Conservation (phyloP, 1,139 yeast genomes). For the Blastobotrys arbuscula region DNA sequence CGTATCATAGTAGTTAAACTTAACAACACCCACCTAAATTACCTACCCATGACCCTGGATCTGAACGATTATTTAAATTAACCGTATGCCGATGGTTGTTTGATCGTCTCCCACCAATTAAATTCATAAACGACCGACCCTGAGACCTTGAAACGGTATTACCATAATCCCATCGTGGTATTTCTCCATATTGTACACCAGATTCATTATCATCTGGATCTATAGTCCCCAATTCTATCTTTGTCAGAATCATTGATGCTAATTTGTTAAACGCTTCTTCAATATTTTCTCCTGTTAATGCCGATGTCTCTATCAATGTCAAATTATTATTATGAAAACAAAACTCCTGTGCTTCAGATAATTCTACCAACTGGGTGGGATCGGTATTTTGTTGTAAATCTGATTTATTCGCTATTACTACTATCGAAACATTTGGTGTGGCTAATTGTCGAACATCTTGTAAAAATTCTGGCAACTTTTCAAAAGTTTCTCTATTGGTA, state of each 20-base stretch:
- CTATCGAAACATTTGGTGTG: slow-evolving; percentile 38
- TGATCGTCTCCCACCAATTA: slow-evolving; percentile 14
- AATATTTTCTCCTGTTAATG: slow-evolving; percentile 56
- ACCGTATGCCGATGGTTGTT: background rate
- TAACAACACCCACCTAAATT: background rate
- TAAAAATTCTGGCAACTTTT: slow-evolving; percentile 43
- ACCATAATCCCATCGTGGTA: slow-evolving; percentile 34
- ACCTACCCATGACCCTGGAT: background rate
- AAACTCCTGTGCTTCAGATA: slow-evolving; percentile 35
- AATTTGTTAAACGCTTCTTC: slow-evolving; percentile 51
- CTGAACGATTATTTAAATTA: background rate
- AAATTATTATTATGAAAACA: slow-evolving; percentile 31
- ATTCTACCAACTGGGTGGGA: slow-evolving; percentile 31
- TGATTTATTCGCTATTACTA: slow-evolving; percentile 46
- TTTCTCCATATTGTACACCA: slow-evolving; percentile 46
- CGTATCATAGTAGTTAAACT: background rate
- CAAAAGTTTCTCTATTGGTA: slow-evolving; percentile 49
- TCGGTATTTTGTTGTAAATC: slow-evolving; percentile 34
- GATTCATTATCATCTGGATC: slow-evolving; percentile 41
- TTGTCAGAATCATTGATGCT: slow-evolving; percentile 38
- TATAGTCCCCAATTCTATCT: slow-evolving; percentile 40
- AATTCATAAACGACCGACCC: slow-evolving; percentile 13
- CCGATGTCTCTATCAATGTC: slow-evolving; percentile 40
- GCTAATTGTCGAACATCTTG: slow-evolving; percentile 46
- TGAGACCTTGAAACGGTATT: slow-evolving; percentile 19